These are phyloP conservation scores for Talaromyces nanjingensis DNA, from an alignment of 495 filamentous ascomycete genomes.

Conservation along the genomic window DNA sequence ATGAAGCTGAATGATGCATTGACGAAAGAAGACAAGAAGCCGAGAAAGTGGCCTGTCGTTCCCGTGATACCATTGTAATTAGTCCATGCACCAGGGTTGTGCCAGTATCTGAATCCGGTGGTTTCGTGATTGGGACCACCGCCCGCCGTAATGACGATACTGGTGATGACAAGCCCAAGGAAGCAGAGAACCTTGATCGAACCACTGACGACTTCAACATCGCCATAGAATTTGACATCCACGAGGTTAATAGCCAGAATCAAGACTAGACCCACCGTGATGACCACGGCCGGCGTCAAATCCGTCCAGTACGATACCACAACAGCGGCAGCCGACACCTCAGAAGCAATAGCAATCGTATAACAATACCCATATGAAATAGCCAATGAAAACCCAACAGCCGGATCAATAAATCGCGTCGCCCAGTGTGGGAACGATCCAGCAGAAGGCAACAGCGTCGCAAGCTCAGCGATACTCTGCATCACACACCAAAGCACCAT, in stretches of 20 bases:
- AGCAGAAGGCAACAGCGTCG: conserved; percentile 65
- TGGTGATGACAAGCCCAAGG: conserved; percentile 59
- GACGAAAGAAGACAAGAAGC: conserved; percentile 32
- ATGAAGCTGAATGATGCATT: conserved; percentile 42
- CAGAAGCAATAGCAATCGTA: conserved; percentile 56
- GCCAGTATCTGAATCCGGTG: conserved; percentile 69
- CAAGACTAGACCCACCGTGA: conserved; percentile 62
- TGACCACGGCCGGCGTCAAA: conserved; percentile 56
- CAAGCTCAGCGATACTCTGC: conserved; percentile 59
- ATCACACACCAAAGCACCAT: conserved; percentile 49
- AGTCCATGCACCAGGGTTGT: conserved; percentile 61
- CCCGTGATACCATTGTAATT: conserved; percentile 16
- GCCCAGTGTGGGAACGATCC: conserved; percentile 70
- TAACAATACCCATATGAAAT: conserved; percentile 32
- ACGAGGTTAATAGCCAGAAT: conserved; percentile 61
- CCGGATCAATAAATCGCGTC: conserved; percentile 60
- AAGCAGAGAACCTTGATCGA: conserved; percentile 72
- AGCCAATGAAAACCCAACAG: conserved; percentile 66
- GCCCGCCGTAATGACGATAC: conserved; percentile 60
- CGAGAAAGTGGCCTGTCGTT: conserved; percentile 33
- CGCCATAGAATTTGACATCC: conserved; percentile 60
- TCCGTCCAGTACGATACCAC: conserved; percentile 67
- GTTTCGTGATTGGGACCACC: conserved; percentile 55
- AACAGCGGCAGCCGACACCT: conserved; percentile 60
- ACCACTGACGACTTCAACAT: conserved; percentile 68